A percentile compares a stretch with the other conserved stretches of the same genome.
phyloP scores from a whole-genome alignment of 495 filamentous ascomycete genomes.

The Xylaria cubensis region DNA sequence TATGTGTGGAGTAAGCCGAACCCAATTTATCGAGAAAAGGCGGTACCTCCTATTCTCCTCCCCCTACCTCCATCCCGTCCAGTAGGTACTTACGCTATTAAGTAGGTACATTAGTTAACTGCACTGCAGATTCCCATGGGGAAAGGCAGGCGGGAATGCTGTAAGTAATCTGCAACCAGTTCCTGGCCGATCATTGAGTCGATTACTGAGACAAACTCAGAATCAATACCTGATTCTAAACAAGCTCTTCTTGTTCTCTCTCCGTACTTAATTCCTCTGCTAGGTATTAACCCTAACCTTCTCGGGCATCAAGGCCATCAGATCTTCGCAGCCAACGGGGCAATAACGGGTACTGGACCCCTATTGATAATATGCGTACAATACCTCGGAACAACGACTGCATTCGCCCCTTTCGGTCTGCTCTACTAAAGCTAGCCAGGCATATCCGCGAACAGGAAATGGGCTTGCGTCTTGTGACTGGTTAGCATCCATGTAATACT shows the following conservation, averaged over 20 bases:
- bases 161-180: neutral
- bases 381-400: conserved; percentile 1
- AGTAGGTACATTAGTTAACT: neutral
- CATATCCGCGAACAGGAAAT: neutral
- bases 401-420: conserved; percentile 1
- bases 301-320: no score
- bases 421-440: neutral
- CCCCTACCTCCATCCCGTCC: neutral
- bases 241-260: neutral
- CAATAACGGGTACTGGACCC: conserved; percentile 3
- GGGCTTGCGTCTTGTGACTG: conserved; percentile 20
- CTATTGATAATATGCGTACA: neutral
- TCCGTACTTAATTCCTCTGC: neutral
- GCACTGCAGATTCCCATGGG: neutral
- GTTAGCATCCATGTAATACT: conserved; percentile 12
- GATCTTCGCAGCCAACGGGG: conserved; percentile 2
- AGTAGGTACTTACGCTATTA: neutral
- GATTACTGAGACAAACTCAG: conserved; percentile 2
- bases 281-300: neutral
- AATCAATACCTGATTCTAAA: neutral
- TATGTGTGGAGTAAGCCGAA: no score
- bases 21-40: no score
- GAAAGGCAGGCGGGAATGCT: neutral
- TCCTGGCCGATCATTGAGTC: neutral
- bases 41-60: conserved; percentile 10